Conservation (phyloP, 23 red algal species). For the Agarophyton chilense region DNA sequence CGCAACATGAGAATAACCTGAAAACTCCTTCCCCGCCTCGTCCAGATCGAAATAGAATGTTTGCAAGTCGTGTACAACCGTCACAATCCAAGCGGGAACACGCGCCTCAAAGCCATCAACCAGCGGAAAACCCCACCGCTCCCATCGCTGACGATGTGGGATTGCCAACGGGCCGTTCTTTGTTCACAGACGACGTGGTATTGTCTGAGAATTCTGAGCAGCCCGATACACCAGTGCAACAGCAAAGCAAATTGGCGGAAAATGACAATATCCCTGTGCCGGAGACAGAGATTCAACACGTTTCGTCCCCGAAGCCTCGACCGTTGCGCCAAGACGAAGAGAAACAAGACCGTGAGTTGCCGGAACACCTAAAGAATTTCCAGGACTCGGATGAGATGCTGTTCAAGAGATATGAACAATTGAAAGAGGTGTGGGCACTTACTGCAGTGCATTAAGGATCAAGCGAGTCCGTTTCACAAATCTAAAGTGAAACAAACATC, state of each 20-base stretch:
- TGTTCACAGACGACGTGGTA: neutral
- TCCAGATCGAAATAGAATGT: constrained; percentile 11
- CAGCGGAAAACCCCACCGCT: neutral
- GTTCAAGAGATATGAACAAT: constrained; percentile 32
- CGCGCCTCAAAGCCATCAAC: neutral
- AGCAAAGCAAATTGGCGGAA: neutral
- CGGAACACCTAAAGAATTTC: neutral
- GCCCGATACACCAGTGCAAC: neutral
- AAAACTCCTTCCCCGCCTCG: constrained; percentile 23
- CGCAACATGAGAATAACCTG: constrained; percentile 22
- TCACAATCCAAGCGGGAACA: neutral
- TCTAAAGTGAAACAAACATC: neutral
- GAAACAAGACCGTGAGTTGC: neutral
- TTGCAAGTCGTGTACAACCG: neutral
- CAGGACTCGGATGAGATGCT: constrained; percentile 61
- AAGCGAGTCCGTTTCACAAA: too few relatives aligned
- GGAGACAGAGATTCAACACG: neutral
- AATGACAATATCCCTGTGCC: neutral
- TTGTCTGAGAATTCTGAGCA: neutral
- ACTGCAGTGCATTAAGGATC: neutral
- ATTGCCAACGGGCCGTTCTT: neutral
- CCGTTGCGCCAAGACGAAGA: neutral
- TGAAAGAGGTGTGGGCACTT: constrained; percentile 19
- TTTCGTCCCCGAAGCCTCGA: neutral
- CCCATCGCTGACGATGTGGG: neutral